Base-by-base conservation (phyloP, 2,329 filamentous ascomycete genomes). In the Colletotrichum chrysophilum region DNA sequence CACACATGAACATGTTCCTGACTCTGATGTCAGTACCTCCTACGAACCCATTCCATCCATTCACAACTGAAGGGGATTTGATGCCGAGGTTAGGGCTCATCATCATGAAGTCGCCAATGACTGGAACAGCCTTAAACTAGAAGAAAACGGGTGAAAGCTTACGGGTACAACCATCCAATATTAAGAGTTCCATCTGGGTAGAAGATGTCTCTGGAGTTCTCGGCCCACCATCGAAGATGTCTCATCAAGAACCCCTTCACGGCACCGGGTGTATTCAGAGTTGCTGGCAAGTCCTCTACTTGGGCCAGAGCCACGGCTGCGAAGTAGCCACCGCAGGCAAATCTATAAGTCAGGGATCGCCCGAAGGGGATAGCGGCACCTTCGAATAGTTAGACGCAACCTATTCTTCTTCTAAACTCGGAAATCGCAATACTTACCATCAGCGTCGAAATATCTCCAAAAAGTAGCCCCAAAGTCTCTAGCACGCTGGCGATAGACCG, bases 1-100 rank as follows among this genome's bases (percentile, higher is more conserved):
- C 89, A 43, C 84, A 83, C 85, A 91, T 85, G 77, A 87, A 91
- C 86, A 90, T 89, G 76, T 91, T 91, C 0, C 58, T n/a, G 4
- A 5, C 4, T 2, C 9, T 16, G 21, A 73, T 28, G 7, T 7
- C 2, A 7, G 30, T 0, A 13, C 43, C 43, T 2, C 2, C n/a
- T 7, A 21, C 43, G n/a, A n/a, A 52, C 43, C 13, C 43, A 52
- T 21, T 13, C 12, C 1, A 21, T 52, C 10, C 6, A 52, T 21
- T 0, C 10, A 52, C n/a, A 0, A 52, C 1, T 48, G 10, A 3
- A 4, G n/a, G 6, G 0, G 2, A 6, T 13, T 52, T 52, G 43
- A 21, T 21, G n/a, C 6, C 43, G 2, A 52, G 12, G 10, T 0
- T 13, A 12, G 0, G 6, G 1, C 1, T 21, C 43, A 21, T 52